Base-by-base conservation (phyloP, 306 rosid species). In the Cicer pinnatifidum region DNA sequence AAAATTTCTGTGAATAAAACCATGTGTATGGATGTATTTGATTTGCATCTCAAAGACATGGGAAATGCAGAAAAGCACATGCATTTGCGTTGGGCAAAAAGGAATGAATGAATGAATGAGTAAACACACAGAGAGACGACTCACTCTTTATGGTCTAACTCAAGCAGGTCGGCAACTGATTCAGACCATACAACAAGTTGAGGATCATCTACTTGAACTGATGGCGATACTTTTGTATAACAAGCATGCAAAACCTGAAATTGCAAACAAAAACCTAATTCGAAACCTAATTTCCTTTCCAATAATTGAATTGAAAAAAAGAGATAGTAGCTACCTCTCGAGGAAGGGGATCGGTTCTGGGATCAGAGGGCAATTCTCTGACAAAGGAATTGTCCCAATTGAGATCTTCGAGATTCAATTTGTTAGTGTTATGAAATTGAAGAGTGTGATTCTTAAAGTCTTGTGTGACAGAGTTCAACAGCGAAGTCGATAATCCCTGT, bases 191-290 rank as follows among this genome's bases (percentile, higher is more conserved):
- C 88, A 8, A 90, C 97, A 20, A 95, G 96, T 77, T 91, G 96
- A 80, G 99, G 99, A 75, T 86, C 80, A 11, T 91, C 89, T 33
- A 95, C 97, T 83, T 61, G 60, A 28, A 63, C 90, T 1, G 99
- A 91, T 0, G 97, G 97, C 1, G 84, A 85, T 11, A 91, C 92
- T 82, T 85, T 88, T 0, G 97, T 80, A 75, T 86, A 91, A 64
- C 97, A 95, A 64, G 99, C 96, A 81, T 88, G 99, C 76, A 95
- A 72, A 11, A 95, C 98, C 98, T 94, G 83, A 78, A 45, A 60
- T 43, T 41, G 0, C 3, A 63, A 43, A 46, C 6, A 1, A 12
- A 41, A 11, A 68, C 7, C n/a, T 11, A 28, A 69, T 37, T 50
- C 0, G 13, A 64, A 9, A 41, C 45, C 45, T 41, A 41, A 41